A percentile compares a stretch with the other conserved stretches of the same genome.
These are phyloP conservation scores for Phylloporus sp. DNA, from an alignment of 1,284 basidiomycete species.

Conservation along the genomic window DNA sequence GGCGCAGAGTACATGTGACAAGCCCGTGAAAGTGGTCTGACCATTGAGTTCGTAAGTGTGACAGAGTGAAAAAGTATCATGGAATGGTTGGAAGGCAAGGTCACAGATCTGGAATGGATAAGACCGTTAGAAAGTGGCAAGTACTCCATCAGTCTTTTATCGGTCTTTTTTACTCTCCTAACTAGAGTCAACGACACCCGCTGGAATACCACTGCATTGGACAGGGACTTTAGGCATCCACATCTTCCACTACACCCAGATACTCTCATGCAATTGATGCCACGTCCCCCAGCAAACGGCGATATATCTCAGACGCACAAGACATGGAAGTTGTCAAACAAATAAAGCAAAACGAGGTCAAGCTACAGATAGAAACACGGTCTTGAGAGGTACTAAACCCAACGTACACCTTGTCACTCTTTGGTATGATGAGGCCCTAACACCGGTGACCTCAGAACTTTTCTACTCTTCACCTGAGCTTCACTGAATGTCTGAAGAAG, in stretches of 20 bases:
- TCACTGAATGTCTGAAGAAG: conserved; percentile 75
- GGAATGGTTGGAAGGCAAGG: conserved; percentile 81
- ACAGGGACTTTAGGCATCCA: conserved; percentile 20
- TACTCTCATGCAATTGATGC: conserved; percentile 40
- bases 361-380: conserved; percentile 78
- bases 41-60: conserved; percentile 79
- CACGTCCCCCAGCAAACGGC: conserved; percentile 66
- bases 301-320: conserved; percentile 76
- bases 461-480: conserved; percentile 59
- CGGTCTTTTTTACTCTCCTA: background rate
- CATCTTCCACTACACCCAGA: conserved; percentile 44
- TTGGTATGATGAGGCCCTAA: background rate
- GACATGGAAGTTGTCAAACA: conserved; percentile 87
- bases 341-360: conserved; percentile 73
- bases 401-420: conserved; percentile 53
- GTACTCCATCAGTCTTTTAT: conserved; percentile 21
- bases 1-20: conserved; percentile 89
- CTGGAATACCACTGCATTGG: conserved; percentile 63
- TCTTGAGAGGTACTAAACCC: conserved; percentile 75
- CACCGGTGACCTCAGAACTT: conserved; percentile 62
- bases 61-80: conserved; percentile 84
- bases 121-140: conserved; percentile 56
- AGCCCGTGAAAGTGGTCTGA: conserved; percentile 72
- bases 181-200: conserved; percentile 59
- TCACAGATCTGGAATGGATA: conserved; percentile 57